These are phyloP conservation scores for Fraxinus xanthoxyloides DNA, from an alignment of 305 asterid species.

Conservation along the genomic window DNA sequence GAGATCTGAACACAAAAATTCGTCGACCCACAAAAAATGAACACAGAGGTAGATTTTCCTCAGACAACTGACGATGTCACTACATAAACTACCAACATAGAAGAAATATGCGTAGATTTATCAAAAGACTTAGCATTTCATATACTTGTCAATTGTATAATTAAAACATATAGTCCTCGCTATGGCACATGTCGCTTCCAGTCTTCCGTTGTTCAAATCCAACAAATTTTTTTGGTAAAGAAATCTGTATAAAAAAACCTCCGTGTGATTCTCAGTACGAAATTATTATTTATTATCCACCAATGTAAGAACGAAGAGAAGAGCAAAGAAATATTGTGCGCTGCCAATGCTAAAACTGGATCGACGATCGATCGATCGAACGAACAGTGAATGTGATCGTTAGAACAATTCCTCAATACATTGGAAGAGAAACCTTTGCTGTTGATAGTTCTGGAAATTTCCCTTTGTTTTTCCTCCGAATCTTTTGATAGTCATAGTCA, in stretches of 20 bases:
- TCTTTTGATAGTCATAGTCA: not conserved
- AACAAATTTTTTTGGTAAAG: not conserved
- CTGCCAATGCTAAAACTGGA: not conserved
- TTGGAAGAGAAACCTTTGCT: not conserved
- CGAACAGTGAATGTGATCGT: not conserved
- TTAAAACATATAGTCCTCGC: not conserved
- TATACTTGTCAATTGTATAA: conserved; percentile 34
- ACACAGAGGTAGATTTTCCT: conserved; percentile 13
- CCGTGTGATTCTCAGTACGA: not conserved
- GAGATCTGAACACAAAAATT: conserved; percentile 21
- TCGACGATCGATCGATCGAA: not conserved
- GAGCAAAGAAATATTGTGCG: not conserved
- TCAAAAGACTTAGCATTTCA: conserved; percentile 41
- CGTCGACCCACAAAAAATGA: not conserved
- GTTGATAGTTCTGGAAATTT: not conserved
- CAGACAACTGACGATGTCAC: conserved; percentile 27
- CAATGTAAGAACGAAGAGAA: not conserved
- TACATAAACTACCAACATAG: conserved; percentile 33
- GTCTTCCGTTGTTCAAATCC: not conserved
- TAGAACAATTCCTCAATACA: not conserved
- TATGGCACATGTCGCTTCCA: conserved; percentile 17
- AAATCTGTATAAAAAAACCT: not conserved
- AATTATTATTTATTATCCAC: not conserved
- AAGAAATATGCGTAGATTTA: conserved; percentile 34
- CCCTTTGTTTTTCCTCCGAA: conserved; percentile 7